phyloP scores from a whole-genome alignment of 2,329 filamentous ascomycete genomes.

The Talaromyces sp. region DNA sequence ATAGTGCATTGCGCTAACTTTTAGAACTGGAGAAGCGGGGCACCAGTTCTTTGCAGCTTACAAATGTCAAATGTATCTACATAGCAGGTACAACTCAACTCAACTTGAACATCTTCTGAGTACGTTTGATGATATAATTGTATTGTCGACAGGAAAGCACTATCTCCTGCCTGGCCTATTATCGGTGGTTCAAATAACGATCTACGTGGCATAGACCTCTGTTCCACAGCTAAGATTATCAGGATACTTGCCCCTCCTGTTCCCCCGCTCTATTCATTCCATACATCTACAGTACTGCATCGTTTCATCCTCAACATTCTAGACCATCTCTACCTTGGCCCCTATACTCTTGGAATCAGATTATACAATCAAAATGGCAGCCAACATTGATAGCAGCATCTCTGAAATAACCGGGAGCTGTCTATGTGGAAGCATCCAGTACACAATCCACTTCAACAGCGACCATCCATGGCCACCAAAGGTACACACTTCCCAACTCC shows the following conservation, averaged over 20 bases:
- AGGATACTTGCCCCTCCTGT: background rate
- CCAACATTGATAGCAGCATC: background rate
- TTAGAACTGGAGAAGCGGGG: background rate
- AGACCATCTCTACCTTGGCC: background rate
- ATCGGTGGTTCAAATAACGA: too few relatives aligned
- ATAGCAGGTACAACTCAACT: background rate
- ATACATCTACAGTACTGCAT: background rate
- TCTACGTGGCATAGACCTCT: background rate
- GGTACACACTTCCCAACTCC: background rate
- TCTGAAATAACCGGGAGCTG: constrained; percentile 1
- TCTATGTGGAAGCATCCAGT: background rate
- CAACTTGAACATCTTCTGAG: background rate
- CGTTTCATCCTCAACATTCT: too few relatives aligned
- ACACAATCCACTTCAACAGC: background rate
- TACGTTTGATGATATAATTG: background rate
- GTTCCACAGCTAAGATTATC: background rate
- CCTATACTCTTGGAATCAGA: background rate
- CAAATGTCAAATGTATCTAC: too few relatives aligned
- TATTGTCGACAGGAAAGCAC: background rate
- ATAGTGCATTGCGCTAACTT: background rate
- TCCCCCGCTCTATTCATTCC: background rate
- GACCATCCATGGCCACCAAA: constrained; percentile 8
- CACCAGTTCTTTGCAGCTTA: background rate
- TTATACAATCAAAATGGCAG: background rate
- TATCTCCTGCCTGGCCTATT: background rate